These are phyloP conservation scores for Rubia tinctorum DNA, from an alignment of 305 asterid genomes.

Conservation along the genomic window DNA sequence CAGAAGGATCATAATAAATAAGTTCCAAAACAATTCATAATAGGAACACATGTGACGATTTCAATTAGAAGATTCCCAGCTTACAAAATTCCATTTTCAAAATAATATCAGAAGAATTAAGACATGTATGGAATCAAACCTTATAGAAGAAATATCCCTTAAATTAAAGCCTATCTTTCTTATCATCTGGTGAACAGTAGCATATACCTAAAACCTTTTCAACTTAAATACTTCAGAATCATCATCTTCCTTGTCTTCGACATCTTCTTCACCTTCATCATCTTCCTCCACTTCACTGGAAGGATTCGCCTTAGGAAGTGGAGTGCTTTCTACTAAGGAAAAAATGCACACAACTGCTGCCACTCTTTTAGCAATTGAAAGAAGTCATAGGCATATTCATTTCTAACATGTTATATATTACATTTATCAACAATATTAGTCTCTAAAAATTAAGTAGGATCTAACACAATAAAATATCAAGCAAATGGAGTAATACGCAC, in stretches of 20 bases:
- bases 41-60: too few species aligned
- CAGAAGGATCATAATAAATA: too few species aligned
- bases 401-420: constrained; percentile 49
- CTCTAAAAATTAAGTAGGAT: background rate
- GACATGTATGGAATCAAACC: background rate
- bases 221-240: constrained; percentile 36
- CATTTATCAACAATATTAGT: too few species aligned
- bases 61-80: too few species aligned
- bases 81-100: too few species aligned
- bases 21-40: too few species aligned
- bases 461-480: background rate
- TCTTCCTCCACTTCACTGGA: constrained; percentile 14
- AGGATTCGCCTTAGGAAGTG: constrained; percentile 26
- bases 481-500: constrained; percentile 21
- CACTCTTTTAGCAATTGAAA: constrained; percentile 57
- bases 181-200: constrained; percentile 60
- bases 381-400: constrained; percentile 59
- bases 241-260: background rate
- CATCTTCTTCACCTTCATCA: constrained; percentile 14
- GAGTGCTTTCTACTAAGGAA: constrained; percentile 17
- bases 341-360: constrained; percentile 55
- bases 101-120: too few species aligned
- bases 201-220: constrained; percentile 59
- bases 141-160: constrained; percentile 33
- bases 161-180: constrained; percentile 49